Evolutionary conservation across 306 rosid species (phyloP), one percentile per base, ranked within the genome.

Genomic region (Amphicarpaea edgeworthii): DNA sequence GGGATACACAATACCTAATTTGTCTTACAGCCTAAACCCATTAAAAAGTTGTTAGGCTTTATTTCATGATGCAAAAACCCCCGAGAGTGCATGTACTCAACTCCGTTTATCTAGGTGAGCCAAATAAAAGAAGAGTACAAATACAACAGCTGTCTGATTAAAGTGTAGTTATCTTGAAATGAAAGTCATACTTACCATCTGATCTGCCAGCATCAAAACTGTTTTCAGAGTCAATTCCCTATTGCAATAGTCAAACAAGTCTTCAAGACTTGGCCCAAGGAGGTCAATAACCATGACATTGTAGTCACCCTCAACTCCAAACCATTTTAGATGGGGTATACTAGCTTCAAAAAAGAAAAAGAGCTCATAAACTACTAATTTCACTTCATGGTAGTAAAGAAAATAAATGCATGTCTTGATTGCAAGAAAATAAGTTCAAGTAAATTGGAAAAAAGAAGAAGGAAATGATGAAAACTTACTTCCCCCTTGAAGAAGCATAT

Each of bases 41-140:
- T 95, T 78, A 95, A 88, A 82, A 92, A 95, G 90, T 95, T 95
- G 81, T 95, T 97, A 46, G 98, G 98, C 92, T 95, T 95, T 82
- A 95, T 95, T 81, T 95, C 98, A 28, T 97, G 98, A 65, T 95
- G 98, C 84, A 95, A 96, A 83, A 95, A 95, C 41, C 98, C 97
- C 64, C 93, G 92, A 53, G 93, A 88, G 73, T 95, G 98, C 97
- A 95, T 87, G 88, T 92, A 95, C 89, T 95, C 98, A 61, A 92
- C 98, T 88, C 98, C 86, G 81, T 89, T 92, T 77, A 95, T 79
- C 98, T 95, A 81, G 49, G 77, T 10, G 77, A 66, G 67, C 53
- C 75, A 54, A 80, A 68, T 38, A 64, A 46, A 38, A 66, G 57
- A 58, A 59, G 38, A 45, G 51, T 40, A 78, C 81, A 79, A 87